A percentile compares a stretch with the other conserved stretches of the same genome.
Conservation (phyloP, 495 filamentous ascomycete genomes). For the Neurospora sp. region DNA sequence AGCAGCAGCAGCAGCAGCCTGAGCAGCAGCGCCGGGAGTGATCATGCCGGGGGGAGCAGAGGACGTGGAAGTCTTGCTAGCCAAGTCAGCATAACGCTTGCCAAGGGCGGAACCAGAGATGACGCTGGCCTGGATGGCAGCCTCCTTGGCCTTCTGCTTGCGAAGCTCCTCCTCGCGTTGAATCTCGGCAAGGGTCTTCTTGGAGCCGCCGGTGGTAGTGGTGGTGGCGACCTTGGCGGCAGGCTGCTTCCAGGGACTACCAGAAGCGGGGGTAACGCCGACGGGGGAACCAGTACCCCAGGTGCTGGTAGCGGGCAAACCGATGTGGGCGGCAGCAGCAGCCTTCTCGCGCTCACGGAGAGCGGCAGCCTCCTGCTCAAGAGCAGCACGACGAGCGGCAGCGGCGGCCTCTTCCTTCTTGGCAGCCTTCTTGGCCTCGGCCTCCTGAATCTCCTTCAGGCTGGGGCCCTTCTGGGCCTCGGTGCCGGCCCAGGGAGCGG, state of each 20-base stretch:
- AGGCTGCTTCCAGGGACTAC: slow-evolving; percentile 55
- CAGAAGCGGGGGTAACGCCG: slow-evolving; percentile 30
- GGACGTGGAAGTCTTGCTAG: slow-evolving; percentile 50
- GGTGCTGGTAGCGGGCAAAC: slow-evolving; percentile 78
- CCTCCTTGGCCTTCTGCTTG: slow-evolving; percentile 62
- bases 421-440: slow-evolving; percentile 88
- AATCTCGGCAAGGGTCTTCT: slow-evolving; percentile 92
- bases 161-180: slow-evolving; percentile 92
- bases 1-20: slow-evolving; percentile 20
- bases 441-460: slow-evolving; percentile 92
- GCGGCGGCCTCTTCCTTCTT: slow-evolving; percentile 77
- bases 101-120: slow-evolving; percentile 43
- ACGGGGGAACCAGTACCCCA: slow-evolving; percentile 75
- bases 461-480: slow-evolving; percentile 81
- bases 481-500: slow-evolving; percentile 79
- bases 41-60: slow-evolving; percentile 8
- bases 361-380: slow-evolving; percentile 64
- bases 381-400: slow-evolving; percentile 62
- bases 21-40: slow-evolving; percentile 2
- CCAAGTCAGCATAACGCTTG: slow-evolving; percentile 93
- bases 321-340: slow-evolving; percentile 50
- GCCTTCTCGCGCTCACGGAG: slow-evolving; percentile 49
- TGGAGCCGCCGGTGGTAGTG: slow-evolving; percentile 34
- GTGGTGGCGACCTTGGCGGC: slow-evolving; percentile 25
- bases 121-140: slow-evolving; percentile 36